Base-by-base conservation (phyloP, 2,329 filamentous ascomycete species). In the Cryphonectria nitschkei region DNA sequence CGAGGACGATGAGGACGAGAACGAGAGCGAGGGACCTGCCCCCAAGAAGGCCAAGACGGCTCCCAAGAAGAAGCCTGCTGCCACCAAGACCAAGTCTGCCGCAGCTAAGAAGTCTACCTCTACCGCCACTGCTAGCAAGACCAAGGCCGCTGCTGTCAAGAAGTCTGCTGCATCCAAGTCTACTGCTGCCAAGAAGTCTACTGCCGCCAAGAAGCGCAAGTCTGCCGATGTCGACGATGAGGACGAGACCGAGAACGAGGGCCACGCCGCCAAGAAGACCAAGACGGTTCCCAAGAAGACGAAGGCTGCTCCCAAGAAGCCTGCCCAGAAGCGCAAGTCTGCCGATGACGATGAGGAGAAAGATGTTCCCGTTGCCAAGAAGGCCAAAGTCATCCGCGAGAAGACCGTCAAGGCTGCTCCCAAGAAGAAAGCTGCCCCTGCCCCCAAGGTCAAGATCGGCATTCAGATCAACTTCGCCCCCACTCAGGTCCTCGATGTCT, bases 401-500 rank as follows among this genome's bases (percentile, higher is more conserved):
- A 80, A 89, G 78, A 89, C 88, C 34, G 63, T 69, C 0, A 75
- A 73, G 60, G 66, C 72, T 2, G 70, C 68, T 7, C 62, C 73
- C 58, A 76, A 73, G 72, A 71, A 71, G 13, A 60, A 58, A 2
- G 50, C 52, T 39, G 58, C 46, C 67, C 66, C 41, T 11, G 43
- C 37, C 41, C 32, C 14, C 34, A 67, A 67, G 65, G 52, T 67
- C 65, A 78, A 78, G 75, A 73, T 76, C 29, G 74, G 75, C n/a
- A 64, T 64, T 66, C 73, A 75, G 71, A 88, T 93, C 81, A 94
- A 94, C 79, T 79, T 87, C 34, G 84, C 87, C 22, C 92, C 92
- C 5, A 88, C 85, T 0, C 80, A 89, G 74, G 83, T 84, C 37
- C 85, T 96, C 71, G 89, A 95, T 76, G 84, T 96, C 71, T 95